A percentile compares a stretch with the other conserved stretches of the same genome.
These are phyloP conservation scores for Leishmania braziliensis DNA, from an alignment of 208 protist species.

Conservation along the genomic window DNA sequence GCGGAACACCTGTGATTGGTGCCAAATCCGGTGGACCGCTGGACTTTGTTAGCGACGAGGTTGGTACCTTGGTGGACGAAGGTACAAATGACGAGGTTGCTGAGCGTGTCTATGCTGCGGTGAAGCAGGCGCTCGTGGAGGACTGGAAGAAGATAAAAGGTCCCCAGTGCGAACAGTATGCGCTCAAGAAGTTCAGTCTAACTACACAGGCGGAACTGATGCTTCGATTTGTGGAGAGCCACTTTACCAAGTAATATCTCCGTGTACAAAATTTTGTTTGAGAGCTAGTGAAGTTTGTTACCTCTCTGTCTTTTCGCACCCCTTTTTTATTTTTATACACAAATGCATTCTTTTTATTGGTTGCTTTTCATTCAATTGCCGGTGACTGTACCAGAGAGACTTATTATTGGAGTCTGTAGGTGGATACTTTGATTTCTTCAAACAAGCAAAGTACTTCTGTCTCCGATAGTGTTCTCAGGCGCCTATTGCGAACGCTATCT, in stretches of 20 bases:
- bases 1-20: slow-evolving; percentile 76
- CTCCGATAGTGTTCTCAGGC: neutral
- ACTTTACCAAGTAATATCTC: slow-evolving; percentile 36
- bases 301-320: neutral
- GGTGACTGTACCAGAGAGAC: neutral
- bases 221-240: slow-evolving; percentile 48
- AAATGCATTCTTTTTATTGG: slow-evolving; percentile 6
- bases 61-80: slow-evolving; percentile 71
- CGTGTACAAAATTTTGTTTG: neutral
- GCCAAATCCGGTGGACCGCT: slow-evolving; percentile 78
- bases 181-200: slow-evolving; percentile 62
- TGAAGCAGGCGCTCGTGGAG: slow-evolving; percentile 55
- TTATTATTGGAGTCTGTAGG: neutral
- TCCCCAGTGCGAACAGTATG: slow-evolving; percentile 52
- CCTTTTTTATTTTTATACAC: neutral
- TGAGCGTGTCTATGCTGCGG: slow-evolving; percentile 50
- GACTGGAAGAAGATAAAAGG: slow-evolving; percentile 81
- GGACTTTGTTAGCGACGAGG: slow-evolving; percentile 73
- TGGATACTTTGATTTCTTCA: neutral
- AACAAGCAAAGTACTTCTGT: neutral
- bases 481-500: neutral
- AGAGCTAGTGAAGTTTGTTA: neutral
- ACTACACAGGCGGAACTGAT: slow-evolving; percentile 52
- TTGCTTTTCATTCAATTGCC: neutral
- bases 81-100: slow-evolving; percentile 58